phyloP scores from a whole-genome alignment of 768 basidiomycete genomes.

The Trametes punicea region DNA sequence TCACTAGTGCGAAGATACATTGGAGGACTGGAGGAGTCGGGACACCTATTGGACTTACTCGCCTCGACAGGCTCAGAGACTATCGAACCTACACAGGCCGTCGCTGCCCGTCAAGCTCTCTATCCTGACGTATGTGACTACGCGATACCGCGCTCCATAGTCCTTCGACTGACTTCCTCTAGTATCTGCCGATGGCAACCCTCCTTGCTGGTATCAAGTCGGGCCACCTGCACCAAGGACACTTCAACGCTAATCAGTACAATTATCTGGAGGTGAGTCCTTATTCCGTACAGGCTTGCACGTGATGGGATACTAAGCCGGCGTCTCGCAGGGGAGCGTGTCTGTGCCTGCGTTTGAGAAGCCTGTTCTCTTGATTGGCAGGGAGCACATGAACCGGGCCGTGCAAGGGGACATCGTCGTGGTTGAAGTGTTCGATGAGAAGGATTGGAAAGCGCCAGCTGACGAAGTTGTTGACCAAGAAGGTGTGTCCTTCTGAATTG shows the following conservation, averaged over 20 bases:
- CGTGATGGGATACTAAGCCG: not conserved
- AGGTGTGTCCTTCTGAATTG: constrained; percentile 40
- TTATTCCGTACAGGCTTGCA: not conserved
- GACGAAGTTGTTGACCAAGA: constrained; percentile 96
- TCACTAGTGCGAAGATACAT: constrained; percentile 74
- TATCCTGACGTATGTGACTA: constrained; percentile 65
- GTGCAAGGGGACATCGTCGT: constrained; percentile 93
- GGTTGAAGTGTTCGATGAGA: constrained; percentile 81
- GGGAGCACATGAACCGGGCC: constrained; percentile 94
- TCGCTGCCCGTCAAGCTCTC: constrained; percentile 50
- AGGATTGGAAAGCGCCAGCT: constrained; percentile 88
- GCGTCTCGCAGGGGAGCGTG: constrained; percentile 64
- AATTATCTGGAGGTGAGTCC: constrained; percentile 84
- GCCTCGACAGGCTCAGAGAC: constrained; percentile 62
- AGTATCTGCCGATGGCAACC: constrained; percentile 78
- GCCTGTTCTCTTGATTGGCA: constrained; percentile 79
- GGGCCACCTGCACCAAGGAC: constrained; percentile 83
- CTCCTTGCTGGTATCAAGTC: constrained; percentile 82
- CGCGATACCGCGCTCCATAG: no score
- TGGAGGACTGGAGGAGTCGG: constrained; percentile 62
- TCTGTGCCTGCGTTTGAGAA: constrained; percentile 68
- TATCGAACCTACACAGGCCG: constrained; percentile 59
- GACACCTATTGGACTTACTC: constrained; percentile 76
- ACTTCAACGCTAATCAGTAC: constrained; percentile 93
- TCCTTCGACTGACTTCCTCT: no score